phyloP scores from a whole-genome alignment of 2,329 filamentous ascomycete species.

The Podosphaera aphanis region DNA sequence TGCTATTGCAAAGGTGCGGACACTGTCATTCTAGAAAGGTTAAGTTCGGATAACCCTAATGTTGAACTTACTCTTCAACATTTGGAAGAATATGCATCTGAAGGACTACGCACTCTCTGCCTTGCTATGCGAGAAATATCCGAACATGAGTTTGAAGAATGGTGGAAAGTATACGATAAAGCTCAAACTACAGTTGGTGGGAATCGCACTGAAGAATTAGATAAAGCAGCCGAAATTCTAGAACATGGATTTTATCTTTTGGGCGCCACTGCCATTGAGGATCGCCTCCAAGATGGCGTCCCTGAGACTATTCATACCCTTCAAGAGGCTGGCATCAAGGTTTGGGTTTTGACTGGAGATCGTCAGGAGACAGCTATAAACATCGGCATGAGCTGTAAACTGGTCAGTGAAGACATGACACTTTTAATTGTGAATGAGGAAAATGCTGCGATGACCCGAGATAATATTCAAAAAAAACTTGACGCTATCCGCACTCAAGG shows the following conservation, averaged over 20 bases:
- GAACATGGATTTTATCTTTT: constrained; percentile 80
- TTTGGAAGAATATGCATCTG: constrained; percentile 94
- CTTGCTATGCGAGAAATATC: constrained; percentile 82
- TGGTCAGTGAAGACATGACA: constrained; percentile 97
- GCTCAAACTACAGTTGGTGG: constrained; percentile 78
- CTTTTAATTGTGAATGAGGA: constrained; percentile 92
- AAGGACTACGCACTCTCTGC: constrained; percentile 84
- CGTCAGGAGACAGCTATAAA: constrained; percentile 98
- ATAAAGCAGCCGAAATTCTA: constrained; percentile 90
- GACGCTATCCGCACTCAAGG: constrained; percentile 73
- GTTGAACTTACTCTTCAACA: constrained; percentile 81
- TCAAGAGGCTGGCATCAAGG: constrained; percentile 90
- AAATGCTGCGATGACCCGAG: constrained; percentile 48
- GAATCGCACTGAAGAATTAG: constrained; percentile 78
- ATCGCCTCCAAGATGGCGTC: constrained; percentile 87
- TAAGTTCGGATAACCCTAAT: constrained; percentile 61
- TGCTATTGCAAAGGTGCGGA: constrained; percentile 94
- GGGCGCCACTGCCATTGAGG: constrained; percentile 90
- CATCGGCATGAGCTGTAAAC: constrained; percentile 97
- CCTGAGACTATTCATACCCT: constrained; percentile 95
- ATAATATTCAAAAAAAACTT: constrained; percentile 82
- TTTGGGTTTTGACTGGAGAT: constrained; percentile 95
- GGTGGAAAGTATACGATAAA: constrained; percentile 66
- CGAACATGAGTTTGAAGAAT: constrained; percentile 71
- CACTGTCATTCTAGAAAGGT: constrained; percentile 83